A percentile compares a stretch with the other conserved stretches of the same genome.
phyloP scores from a whole-genome alignment of 1,139 yeast genomes.

The Kodamaea arcana region DNA sequence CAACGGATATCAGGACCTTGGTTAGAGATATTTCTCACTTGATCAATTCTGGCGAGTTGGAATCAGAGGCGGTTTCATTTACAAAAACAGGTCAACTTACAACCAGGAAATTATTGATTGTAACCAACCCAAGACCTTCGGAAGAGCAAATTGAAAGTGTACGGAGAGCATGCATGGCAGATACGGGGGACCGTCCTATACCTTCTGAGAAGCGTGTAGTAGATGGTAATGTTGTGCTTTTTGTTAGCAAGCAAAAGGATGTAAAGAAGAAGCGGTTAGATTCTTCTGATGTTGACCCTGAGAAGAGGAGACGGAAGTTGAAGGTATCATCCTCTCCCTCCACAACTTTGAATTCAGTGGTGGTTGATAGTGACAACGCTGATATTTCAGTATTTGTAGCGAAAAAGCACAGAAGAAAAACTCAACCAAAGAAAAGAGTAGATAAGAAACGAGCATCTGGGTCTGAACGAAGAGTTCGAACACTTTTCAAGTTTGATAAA shows the following conservation, averaged over 20 bases:
- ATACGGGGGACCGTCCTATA: conserved; percentile 18
- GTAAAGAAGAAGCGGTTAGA: conserved; percentile 17
- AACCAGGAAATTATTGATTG: conserved; percentile 32
- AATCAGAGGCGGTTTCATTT: conserved; percentile 25
- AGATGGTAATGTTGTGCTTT: conserved; percentile 30
- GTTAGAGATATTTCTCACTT: conserved; percentile 38
- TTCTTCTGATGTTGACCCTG: conserved; percentile 12
- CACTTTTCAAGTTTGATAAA: conserved; percentile 29
- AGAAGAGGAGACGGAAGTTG: not conserved
- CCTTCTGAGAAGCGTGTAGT: conserved; percentile 21
- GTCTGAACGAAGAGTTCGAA: conserved; percentile 17
- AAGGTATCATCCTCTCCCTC: not conserved
- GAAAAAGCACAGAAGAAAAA: conserved; percentile 18
- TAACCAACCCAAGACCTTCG: conserved; percentile 29
- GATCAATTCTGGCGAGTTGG: conserved; percentile 19
- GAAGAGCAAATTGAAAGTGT: conserved; percentile 24
- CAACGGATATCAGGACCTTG: conserved; percentile 46
- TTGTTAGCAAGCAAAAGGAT: conserved; percentile 13
- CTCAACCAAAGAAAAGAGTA: conserved; percentile 10
- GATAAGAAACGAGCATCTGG: conserved; percentile 3
- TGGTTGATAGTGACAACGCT: conserved; percentile 4
- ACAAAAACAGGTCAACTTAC: conserved; percentile 27
- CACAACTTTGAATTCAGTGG: not conserved
- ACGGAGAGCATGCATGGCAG: conserved; percentile 23
- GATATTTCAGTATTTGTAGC: conserved; percentile 22